Evolutionary conservation across 768 basidiomycete species (phyloP).

Genomic region (Hygrocybe coccinea): DNA sequence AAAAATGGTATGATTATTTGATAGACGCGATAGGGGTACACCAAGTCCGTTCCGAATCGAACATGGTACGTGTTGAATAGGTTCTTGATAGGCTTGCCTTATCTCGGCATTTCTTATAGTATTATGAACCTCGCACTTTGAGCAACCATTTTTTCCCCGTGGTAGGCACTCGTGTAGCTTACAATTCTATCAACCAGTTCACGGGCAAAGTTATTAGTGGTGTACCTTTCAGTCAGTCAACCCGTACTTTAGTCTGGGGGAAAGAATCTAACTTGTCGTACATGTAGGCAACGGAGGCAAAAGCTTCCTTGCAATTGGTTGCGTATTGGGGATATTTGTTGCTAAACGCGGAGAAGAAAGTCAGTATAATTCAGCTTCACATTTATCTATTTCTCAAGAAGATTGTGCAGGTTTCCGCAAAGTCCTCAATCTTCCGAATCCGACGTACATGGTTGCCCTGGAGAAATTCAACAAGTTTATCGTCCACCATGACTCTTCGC

Average conservation of each 20-base stretch:
- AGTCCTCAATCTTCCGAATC: constrained; percentile 48
- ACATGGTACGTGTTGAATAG: constrained; percentile 49
- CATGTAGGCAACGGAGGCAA: constrained; percentile 44
- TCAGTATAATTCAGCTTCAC: too few relatives aligned
- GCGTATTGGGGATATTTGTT: constrained; percentile 65
- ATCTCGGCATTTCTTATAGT: constrained; percentile 40
- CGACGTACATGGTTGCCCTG: constrained; percentile 54
- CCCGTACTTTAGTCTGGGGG: not conserved
- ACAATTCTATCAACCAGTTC: constrained; percentile 29
- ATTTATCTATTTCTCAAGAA: too few relatives aligned
- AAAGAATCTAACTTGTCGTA: constrained; percentile 1
- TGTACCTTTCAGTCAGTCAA: constrained; percentile 56
- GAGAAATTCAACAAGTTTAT: constrained; percentile 63
- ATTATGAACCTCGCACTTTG: constrained; percentile 57
- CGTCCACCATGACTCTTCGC: constrained; percentile 52
- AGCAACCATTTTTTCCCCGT: constrained; percentile 61
- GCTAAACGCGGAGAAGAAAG: constrained; percentile 52
- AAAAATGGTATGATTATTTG: constrained; percentile 59
- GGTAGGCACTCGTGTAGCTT: constrained; percentile 31
- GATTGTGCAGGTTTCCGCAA: constrained; percentile 55
- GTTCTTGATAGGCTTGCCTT: not conserved
- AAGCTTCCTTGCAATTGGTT: constrained; percentile 60
- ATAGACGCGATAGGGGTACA: constrained; percentile 61
- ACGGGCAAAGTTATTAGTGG: constrained; percentile 60
- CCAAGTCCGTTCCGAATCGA: constrained; percentile 61